Base-by-base conservation (phyloP, 129 eudicot genomes). In the Ambrosia trifida region DNA sequence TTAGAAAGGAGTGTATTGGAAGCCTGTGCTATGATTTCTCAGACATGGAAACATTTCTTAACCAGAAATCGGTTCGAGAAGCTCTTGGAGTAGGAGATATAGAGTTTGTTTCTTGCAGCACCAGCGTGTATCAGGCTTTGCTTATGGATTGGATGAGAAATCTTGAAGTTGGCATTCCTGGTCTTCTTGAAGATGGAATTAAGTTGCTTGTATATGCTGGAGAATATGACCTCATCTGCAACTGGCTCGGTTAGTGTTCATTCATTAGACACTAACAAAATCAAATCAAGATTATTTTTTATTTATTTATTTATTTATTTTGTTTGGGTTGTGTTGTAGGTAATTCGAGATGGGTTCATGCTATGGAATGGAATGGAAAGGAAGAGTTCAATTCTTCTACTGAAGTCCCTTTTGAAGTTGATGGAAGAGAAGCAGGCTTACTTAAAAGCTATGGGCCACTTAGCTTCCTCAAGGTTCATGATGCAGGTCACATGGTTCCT, bases 401-500 rank as follows among this genome's bases (percentile, higher is more conserved):
- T 12, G 75, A 72, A 11, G 83, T 50, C 24, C 81, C 90, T 4
- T 91, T 91, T 74, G 33, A 49, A 60, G 97, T 91, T 3, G 78
- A 72, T 54, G 90, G 97, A 40, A 70, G 75, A 3, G 93, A 88
- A 63, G 96, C 96, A n/a, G 97, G 97, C 36, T 38, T 69, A 35
- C 79, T 81, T 11, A 88, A 91, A 70, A 83, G 66, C 52, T 76
- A 84, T 14, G 96, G 97, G 11, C 88, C 90, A 41, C 83, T 91
- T 4, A 80, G 73, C 45, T 88, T 88, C 76, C 88, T 91, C 11
- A 91, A 86, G 86, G 76, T 76, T 53, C 86, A 81, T 59, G 81
- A 83, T 72, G 91, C 96, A 0, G 91, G 96, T 43, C 96, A 88
- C 62, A 85, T 86, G 91, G 96, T 88, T 62, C 96, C 96, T 7